Evolutionary conservation across 2,329 filamentous ascomycete species (phyloP).

Genomic region (Albophoma yamanashiensis): DNA sequence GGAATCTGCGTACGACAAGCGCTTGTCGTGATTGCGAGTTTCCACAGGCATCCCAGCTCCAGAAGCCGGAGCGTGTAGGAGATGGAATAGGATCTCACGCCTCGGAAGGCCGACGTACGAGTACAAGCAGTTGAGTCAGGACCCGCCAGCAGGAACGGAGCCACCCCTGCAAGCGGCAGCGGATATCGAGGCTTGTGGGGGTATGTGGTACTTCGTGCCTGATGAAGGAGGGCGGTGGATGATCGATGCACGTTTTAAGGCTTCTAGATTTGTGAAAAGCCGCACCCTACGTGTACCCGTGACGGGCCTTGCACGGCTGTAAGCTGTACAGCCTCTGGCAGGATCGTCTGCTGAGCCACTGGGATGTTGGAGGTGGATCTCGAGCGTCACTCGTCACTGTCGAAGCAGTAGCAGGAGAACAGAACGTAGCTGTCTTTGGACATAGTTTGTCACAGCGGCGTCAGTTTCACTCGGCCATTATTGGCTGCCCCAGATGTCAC

Average conservation of each 20-base stretch:
- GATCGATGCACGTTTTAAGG: slow-evolving; percentile 6
- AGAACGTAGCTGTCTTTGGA: not conserved
- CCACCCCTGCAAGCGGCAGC: slow-evolving; percentile 1
- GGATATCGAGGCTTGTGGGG: slow-evolving; percentile 5
- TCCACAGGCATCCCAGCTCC: not conserved
- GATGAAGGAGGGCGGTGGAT: slow-evolving; percentile 7
- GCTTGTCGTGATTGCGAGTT: not conserved
- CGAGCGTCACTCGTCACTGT: not conserved
- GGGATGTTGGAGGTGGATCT: not conserved
- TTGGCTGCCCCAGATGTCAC: not conserved
- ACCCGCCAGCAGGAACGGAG: slow-evolving; percentile 3
- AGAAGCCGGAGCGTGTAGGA: not conserved
- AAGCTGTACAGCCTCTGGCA: not conserved
- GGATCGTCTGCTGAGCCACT: not conserved
- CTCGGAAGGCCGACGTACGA: slow-evolving; percentile 2
- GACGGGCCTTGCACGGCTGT: not conserved
- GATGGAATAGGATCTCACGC: not conserved
- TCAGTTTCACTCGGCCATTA: not conserved
- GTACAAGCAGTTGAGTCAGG: slow-evolving; percentile 5
- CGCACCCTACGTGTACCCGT: not conserved
- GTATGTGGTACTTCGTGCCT: slow-evolving; percentile 6
- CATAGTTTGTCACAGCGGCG: not conserved
- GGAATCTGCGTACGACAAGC: not conserved
- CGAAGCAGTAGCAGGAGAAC: not conserved
- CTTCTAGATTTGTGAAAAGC: slow-evolving; percentile 8